Percentiles rank a stretch among this genome's conserved stretches.
Conservation (phyloP, 768 basidiomycete genomes). For the Suillus plorans region DNA sequence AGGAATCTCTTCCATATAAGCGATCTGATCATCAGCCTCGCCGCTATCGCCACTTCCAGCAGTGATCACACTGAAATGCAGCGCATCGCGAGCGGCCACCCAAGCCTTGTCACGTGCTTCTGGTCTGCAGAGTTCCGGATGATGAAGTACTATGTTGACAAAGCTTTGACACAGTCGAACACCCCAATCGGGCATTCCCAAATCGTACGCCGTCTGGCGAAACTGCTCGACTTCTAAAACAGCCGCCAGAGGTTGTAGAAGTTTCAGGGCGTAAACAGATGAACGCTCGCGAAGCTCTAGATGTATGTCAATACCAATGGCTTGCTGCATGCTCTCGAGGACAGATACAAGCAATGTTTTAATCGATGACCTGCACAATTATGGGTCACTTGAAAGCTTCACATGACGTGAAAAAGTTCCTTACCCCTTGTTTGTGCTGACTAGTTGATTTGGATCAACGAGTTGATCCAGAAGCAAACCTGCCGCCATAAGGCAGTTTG, state of each 20-base stretch:
- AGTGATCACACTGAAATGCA: slow-evolving; percentile 8
- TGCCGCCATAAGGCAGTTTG: slow-evolving; percentile 10
- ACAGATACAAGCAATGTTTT: background rate
- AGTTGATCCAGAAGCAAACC: slow-evolving; percentile 7
- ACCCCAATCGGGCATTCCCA: slow-evolving; percentile 7
- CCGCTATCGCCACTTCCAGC: background rate
- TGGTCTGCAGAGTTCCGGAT: background rate
- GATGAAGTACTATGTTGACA: slow-evolving; percentile 3
- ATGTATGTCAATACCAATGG: background rate
- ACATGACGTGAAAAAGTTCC: background rate
- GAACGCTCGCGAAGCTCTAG: slow-evolving; percentile 4
- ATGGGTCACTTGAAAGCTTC: background rate
- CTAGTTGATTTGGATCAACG: slow-evolving; percentile 6
- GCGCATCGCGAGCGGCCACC: slow-evolving; percentile 5
- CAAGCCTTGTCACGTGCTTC: slow-evolving; percentile 2
- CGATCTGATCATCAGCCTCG: background rate
- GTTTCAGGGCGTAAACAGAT: slow-evolving; percentile 7
- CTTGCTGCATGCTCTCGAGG: slow-evolving; percentile 8
- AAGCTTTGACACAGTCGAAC: slow-evolving; percentile 3
- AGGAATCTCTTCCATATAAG: slow-evolving; percentile 2
- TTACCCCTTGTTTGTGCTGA: slow-evolving; percentile 8
- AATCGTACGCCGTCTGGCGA: slow-evolving; percentile 2
- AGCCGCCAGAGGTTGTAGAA: slow-evolving; percentile 2
- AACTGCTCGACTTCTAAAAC: slow-evolving; percentile 8
- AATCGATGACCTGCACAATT: background rate